Evolutionary conservation across 352 stramenopile species (phyloP), one percentile per base, ranked within the genome.

Genomic region (Elongisporangium anandrum): DNA sequence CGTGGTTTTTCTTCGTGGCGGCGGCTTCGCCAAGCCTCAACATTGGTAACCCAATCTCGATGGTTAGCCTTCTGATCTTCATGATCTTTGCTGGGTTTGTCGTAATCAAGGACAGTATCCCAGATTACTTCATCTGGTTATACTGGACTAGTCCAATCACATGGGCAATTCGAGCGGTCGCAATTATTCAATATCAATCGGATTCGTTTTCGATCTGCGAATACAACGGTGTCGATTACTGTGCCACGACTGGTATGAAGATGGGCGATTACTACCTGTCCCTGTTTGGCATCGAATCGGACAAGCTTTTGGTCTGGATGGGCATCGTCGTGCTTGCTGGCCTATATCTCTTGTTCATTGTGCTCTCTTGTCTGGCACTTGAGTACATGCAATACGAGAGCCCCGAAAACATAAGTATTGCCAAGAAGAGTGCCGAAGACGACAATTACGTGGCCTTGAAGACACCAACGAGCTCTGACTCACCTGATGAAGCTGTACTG

Each of bases 101-200:
- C 50, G 69, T 82, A 23, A 68, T 66, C 2, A 66, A 75, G 23
- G 39, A 77, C 45, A 54, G 70, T 4, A 77, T 87, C 15, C 77
- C 75, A 0, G 54, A 73, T 19, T 70, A 63, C 17, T 68, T 73
- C 47, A 68, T 74, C 16, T 89, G 77, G 75, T 39, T 70, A 1
- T 82, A 85, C 62, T 86, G 66, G 63, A 65, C 85, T 39, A 83
- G 79, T 52, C 79, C 77, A 0, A 72, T 87, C 41, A 55, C 61
- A n/a, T 87, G 75, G 75, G 59, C 49, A 24, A 56, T 75, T 8
- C 60, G 65, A n/a, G 63, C 63, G n/a, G 54, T 82, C 16, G 61
- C 65, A 9, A 66, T 81, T 20, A 76, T 68, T 60, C 55, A 83
- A 54, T 83, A 75, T 54, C 29, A 65, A 6, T 49, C 61, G 3